Evolutionary conservation across 129 eudicot species (phyloP), one percentile per base, ranked within the genome.

Genomic region (Oenanthe sinensis): DNA sequence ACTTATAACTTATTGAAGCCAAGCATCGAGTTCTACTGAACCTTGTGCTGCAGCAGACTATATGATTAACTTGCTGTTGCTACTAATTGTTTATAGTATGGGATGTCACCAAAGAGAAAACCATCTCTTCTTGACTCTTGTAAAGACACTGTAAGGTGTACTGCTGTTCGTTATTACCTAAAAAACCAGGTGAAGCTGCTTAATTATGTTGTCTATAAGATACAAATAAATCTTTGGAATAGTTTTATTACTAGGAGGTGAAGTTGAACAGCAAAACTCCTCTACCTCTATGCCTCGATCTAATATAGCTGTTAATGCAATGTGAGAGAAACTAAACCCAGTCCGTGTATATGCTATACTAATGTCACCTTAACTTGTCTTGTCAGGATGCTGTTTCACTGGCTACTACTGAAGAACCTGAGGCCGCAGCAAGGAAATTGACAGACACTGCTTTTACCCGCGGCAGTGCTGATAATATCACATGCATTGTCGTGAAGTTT

Each of bases 391-490:
- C 97, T 79, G 88, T 91, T 19, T 86, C 96, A 36, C 82, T 93
- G 15, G 98, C 98, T 42, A 90, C 69, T 63, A 58, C 80, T 40
- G 98, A 93, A 85, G 92, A 90, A 50, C 91, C 95, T 0, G 94
- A 87, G 81, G 86, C 91, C 15, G 97, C 95, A 33, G 95, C 98
- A 73, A 80, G 89, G 78, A 93, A 87, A 85, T 84, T 93, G 83
- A 87, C 82, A 7, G 95, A 93, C 76, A 89, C 98, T 24, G 98
- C 98, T 79, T 93, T 87, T 82, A 83, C 89, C 33, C 92, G 95
- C 47, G 97, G 98, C 36, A 91, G 98, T 73, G 91, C 92, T 11
- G 98, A 93, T 48, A 91, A 93, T 78, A 91, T 90, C 82, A 89
- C 98, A 71, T 90, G 91, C 87, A 89, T 90, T 65, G 98, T 93